A percentile compares a stretch with the other conserved stretches of the same genome.
Evolutionary conservation across 106 monocot genomes (phyloP).

Genomic region (Platanthera guangdongensis): DNA sequence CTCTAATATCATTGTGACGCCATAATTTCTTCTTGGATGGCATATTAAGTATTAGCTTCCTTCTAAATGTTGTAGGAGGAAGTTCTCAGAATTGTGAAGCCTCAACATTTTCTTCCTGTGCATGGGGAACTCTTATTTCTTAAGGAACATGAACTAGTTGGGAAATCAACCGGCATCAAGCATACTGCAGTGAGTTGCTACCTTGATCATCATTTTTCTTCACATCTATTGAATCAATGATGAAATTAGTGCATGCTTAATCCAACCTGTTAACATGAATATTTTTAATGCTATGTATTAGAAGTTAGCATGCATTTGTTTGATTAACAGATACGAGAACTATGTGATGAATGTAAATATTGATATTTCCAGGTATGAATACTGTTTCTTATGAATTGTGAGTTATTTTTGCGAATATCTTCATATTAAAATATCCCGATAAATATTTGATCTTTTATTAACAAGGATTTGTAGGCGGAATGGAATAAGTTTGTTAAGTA

Average conservation of each 20-base stretch:
- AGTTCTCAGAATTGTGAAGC: slow-evolving; percentile 95
- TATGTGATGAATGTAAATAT: not conserved
- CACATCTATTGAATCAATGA: not conserved
- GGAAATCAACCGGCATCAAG: slow-evolving; percentile 80
- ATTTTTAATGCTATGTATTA: not conserved
- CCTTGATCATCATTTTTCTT: not conserved
- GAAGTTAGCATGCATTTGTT: not conserved
- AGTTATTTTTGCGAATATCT: not conserved
- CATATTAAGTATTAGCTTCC: not conserved
- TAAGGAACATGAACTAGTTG: slow-evolving; percentile 98
- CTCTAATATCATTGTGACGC: not conserved
- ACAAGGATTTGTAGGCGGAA: too few species aligned
- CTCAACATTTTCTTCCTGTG: slow-evolving; percentile 94
- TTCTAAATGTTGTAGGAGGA: slow-evolving; percentile 60
- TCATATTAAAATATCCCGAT: not conserved
- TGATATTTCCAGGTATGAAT: not conserved
- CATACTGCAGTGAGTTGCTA: slow-evolving; percentile 82
- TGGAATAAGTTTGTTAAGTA: too few species aligned
- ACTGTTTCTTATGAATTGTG: not conserved
- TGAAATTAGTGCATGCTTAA: not conserved
- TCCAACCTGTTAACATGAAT: not conserved
- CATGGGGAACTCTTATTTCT: slow-evolving; percentile 97
- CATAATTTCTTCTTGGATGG: not conserved
- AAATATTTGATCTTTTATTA: too few species aligned
- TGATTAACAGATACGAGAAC: not conserved